Conservation (phyloP, 805 yeast species). For the Suhomyces xylopsoci region DNA sequence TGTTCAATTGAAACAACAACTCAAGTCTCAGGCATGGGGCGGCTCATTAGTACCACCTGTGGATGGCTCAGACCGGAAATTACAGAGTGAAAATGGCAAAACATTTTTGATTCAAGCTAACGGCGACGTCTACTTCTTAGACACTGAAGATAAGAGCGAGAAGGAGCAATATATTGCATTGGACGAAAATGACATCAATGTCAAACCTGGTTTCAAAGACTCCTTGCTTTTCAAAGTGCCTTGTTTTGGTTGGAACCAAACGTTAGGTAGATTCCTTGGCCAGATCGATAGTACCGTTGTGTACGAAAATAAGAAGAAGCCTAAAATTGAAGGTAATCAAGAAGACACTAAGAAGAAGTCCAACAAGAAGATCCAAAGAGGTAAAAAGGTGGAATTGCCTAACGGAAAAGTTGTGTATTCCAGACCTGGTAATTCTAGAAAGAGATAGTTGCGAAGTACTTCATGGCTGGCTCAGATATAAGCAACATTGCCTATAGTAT, state of each 20-base stretch:
- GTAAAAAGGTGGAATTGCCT: slow-evolving; percentile 50
- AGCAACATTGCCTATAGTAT: neutral
- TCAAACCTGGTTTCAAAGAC: slow-evolving; percentile 49
- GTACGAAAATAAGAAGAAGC: slow-evolving; percentile 16
- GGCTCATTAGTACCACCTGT: slow-evolving; percentile 47
- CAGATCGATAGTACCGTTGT: slow-evolving; percentile 16
- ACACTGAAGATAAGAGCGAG: slow-evolving; percentile 22
- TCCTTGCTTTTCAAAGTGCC: slow-evolving; percentile 44
- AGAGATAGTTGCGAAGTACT: slow-evolving; percentile 4
- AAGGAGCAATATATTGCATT: slow-evolving; percentile 34
- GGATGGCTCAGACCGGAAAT: slow-evolving; percentile 47
- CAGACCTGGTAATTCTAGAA: slow-evolving; percentile 13
- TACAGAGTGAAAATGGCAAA: slow-evolving; percentile 43
- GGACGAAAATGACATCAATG: slow-evolving; percentile 46
- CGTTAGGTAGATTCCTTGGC: slow-evolving; percentile 37
- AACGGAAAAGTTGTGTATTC: slow-evolving; percentile 57
- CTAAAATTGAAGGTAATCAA: slow-evolving; percentile 27
- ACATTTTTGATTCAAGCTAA: slow-evolving; percentile 54
- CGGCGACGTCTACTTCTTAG: slow-evolving; percentile 53
- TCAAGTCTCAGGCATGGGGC: slow-evolving; percentile 57
- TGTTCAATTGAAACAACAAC: slow-evolving; percentile 46
- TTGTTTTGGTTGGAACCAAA: slow-evolving; percentile 40
- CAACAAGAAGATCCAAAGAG: slow-evolving; percentile 34
- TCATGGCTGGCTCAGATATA: neutral
- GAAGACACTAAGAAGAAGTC: slow-evolving; percentile 18